Percentiles rank a stretch among this genome's conserved stretches.
These are phyloP conservation scores for Fusarium globosum DNA, from an alignment of 2,329 filamentous ascomycete species.

Conservation along the genomic window DNA sequence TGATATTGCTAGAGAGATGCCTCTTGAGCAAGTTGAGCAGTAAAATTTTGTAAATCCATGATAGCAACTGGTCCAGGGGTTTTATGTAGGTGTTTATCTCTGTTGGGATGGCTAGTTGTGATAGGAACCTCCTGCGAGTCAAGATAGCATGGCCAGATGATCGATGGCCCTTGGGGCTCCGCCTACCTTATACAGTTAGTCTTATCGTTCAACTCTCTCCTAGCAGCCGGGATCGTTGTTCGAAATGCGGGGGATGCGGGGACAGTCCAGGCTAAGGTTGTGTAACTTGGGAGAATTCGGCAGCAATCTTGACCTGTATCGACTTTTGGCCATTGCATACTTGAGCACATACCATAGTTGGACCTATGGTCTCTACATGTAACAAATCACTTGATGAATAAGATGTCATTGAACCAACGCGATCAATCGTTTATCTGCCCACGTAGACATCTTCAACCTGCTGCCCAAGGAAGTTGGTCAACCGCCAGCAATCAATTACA, in stretches of 20 bases:
- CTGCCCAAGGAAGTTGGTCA: slow-evolving; percentile 34
- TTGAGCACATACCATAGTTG: too few relatives aligned
- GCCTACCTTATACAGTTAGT: neutral
- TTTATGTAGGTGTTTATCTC: neutral
- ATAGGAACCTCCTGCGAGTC: neutral
- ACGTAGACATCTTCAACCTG: neutral
- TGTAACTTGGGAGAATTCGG: neutral
- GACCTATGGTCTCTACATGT: neutral
- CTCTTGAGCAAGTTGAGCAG: neutral
- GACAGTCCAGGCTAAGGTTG: neutral
- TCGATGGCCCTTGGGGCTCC: neutral
- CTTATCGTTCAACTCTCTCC: neutral
- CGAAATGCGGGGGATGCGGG: neutral
- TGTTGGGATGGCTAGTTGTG: neutral
- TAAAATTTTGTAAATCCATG: neutral
- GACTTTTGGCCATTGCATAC: too few relatives aligned
- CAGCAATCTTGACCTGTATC: too few relatives aligned
- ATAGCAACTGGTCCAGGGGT: neutral
- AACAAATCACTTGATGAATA: neutral
- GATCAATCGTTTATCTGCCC: neutral
- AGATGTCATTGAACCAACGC: neutral
- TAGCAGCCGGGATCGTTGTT: neutral
- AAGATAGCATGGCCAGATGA: neutral
- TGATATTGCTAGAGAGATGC: neutral
- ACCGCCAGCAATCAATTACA: slow-evolving; percentile 34